Conservation (phyloP, 176 grass and related monocot species). For the Luzula sylvatica region DNA sequence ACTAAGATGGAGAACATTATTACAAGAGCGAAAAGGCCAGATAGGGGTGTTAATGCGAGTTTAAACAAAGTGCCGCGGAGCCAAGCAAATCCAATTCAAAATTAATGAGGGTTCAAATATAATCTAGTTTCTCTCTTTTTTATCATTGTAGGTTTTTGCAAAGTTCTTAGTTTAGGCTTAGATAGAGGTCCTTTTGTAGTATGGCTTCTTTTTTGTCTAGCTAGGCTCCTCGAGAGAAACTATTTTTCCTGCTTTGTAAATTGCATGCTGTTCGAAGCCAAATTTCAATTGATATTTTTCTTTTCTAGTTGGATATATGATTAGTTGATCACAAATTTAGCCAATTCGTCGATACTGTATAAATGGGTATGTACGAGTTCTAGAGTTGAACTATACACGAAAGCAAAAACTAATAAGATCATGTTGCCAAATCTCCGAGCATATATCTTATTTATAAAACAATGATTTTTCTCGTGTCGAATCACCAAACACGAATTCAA, state of each 20-base stretch:
- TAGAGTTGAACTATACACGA: too few species aligned
- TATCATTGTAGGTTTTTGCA: conserved; percentile 12
- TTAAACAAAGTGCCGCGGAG: conserved; percentile 24
- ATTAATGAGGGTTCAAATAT: conserved; percentile 11
- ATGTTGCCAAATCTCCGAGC: too few species aligned
- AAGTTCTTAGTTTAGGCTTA: too few species aligned
- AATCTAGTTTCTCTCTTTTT: not conserved
- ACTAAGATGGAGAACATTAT: conserved; percentile 1
- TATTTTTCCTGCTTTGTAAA: conserved; percentile 14
- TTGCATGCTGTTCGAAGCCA: not conserved
- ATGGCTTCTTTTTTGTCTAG: not conserved
- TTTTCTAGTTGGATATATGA: too few species aligned
- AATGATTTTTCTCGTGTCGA: too few species aligned
- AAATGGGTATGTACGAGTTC: too few species aligned
- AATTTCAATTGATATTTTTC: too few species aligned
- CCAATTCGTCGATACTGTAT: too few species aligned
- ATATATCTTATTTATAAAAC: too few species aligned
- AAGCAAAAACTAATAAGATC: too few species aligned
- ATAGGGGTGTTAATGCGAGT: conserved; percentile 25
- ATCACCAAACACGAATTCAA: too few species aligned
- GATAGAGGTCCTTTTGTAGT: not conserved
- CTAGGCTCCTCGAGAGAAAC: not conserved
- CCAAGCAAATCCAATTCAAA: conserved; percentile 32
- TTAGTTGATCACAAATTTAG: too few species aligned
- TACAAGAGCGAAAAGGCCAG: conserved; percentile 17